Conservation (phyloP, 2,329 filamentous ascomycete genomes). For the Aspergillus sergii region DNA sequence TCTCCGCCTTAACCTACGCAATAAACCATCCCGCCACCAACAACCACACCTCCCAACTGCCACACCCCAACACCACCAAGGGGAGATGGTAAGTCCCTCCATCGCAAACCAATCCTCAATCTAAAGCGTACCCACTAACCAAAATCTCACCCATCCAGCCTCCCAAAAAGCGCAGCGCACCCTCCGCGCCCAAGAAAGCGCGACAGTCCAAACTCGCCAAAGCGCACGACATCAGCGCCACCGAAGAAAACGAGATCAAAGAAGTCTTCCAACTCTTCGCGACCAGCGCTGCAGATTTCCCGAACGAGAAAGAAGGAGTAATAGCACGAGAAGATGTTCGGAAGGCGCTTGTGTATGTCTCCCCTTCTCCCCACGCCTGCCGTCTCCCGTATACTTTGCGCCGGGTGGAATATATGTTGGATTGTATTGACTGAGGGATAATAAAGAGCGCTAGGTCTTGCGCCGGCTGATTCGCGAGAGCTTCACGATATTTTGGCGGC, state of each 20-base stretch:
- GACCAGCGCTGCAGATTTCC: slow-evolving; percentile 57
- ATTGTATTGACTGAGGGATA: not conserved
- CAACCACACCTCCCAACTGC: not conserved
- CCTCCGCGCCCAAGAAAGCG: slow-evolving; percentile 38
- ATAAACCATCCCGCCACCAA: not conserved
- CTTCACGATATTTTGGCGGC: slow-evolving; percentile 75
- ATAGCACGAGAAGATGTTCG: slow-evolving; percentile 69
- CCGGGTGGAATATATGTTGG: not conserved
- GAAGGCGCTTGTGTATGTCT: slow-evolving; percentile 70
- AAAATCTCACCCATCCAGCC: slow-evolving; percentile 25
- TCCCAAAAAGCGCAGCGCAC: slow-evolving; percentile 40
- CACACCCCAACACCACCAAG: not conserved
- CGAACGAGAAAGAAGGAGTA: slow-evolving; percentile 72
- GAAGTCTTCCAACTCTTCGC: slow-evolving; percentile 87
- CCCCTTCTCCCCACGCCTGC: too few relatives aligned
- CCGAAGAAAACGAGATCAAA: slow-evolving; percentile 86
- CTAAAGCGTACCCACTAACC: not conserved
- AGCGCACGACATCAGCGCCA: slow-evolving; percentile 81
- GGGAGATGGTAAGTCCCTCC: slow-evolving; percentile 23
- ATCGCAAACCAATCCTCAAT: not conserved
- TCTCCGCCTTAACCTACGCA: not conserved
- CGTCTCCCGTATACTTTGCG: not conserved
- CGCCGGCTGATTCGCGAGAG: slow-evolving; percentile 65
- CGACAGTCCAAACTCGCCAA: slow-evolving; percentile 87
- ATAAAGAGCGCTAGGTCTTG: slow-evolving; percentile 78